Evolutionary conservation across 2,329 filamentous ascomycete species (phyloP).

Genomic region (Ascosphaera aggregata): DNA sequence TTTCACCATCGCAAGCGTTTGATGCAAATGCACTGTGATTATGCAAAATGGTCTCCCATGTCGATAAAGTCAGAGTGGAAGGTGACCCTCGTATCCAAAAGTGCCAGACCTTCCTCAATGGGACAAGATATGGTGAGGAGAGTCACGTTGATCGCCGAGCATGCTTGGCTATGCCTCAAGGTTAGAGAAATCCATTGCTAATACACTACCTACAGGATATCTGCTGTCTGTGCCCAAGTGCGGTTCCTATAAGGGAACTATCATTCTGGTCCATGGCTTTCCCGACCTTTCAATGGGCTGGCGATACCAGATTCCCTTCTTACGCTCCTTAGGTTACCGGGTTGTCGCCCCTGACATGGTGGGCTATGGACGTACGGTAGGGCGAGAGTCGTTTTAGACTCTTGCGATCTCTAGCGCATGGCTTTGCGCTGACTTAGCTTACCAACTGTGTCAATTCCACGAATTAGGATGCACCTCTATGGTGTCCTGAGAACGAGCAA

Average conservation of each 20-base stretch:
- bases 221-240: constrained; percentile 25
- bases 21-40: no score
- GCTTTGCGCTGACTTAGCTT: no score
- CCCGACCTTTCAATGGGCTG: constrained; percentile 69
- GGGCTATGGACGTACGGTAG: constrained; percentile 57
- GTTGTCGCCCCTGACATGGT: constrained; percentile 72
- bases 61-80: constrained; percentile 37
- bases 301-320: constrained; percentile 66
- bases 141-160: constrained; percentile 1
- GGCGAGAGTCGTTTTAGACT: constrained; percentile 2
- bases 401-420: no score
- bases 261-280: constrained; percentile 42
- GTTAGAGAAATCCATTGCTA: neutral
- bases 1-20: no score
- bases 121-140: constrained; percentile 39
- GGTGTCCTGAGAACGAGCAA: constrained; percentile 35
- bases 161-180: neutral
- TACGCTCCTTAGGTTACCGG: constrained; percentile 47
- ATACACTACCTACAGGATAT: constrained; percentile 19
- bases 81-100: constrained; percentile 44
- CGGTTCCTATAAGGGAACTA: constrained; percentile 22
- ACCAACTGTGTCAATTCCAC: no score
- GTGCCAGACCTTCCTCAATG: constrained; percentile 39
- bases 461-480: constrained; percentile 19
- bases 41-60: no score